These are phyloP conservation scores for Suillus fuscotomentosus DNA, from an alignment of 768 basidiomycete species.

Conservation along the genomic window DNA sequence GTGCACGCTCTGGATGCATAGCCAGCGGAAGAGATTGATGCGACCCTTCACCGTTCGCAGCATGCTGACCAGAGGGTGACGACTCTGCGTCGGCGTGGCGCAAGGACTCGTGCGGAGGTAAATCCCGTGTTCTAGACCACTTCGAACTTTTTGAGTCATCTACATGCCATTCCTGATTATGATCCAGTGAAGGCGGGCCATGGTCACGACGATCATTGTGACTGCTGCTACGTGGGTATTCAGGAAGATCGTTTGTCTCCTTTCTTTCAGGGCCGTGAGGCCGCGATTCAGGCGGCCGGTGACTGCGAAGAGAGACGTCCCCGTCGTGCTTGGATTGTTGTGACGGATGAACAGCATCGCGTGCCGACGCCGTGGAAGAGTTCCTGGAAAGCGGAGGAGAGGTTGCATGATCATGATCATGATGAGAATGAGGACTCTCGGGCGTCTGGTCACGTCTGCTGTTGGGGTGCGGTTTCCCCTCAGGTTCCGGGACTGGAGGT, in stretches of 20 bases:
- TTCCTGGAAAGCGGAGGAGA: slow-evolving; percentile 30
- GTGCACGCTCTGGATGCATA: slow-evolving; percentile 32
- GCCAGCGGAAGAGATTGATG: slow-evolving; percentile 11
- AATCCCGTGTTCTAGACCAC: neutral
- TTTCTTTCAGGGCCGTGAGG: no score
- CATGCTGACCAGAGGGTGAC: neutral
- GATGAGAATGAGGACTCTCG: slow-evolving; percentile 16
- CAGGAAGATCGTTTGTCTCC: neutral
- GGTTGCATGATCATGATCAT: slow-evolving; percentile 20
- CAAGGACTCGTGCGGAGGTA: neutral
- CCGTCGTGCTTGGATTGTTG: neutral
- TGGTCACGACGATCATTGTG: neutral
- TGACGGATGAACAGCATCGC: slow-evolving; percentile 11
- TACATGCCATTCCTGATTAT: neutral
- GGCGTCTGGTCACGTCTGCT: slow-evolving; percentile 7
- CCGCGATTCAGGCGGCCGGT: neutral
- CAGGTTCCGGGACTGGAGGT: slow-evolving; percentile 18
- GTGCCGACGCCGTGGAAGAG: slow-evolving; percentile 23
- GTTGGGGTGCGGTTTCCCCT: neutral
- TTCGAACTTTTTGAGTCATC: neutral
- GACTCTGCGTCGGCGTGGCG: neutral
- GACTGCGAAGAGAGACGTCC: neutral
- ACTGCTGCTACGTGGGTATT: neutral
- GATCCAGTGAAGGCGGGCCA: neutral
- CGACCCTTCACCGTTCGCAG: neutral